These are phyloP conservation scores for Microcyclosporella mali DNA, from an alignment of 2,329 filamentous ascomycete species.

Conservation along the genomic window DNA sequence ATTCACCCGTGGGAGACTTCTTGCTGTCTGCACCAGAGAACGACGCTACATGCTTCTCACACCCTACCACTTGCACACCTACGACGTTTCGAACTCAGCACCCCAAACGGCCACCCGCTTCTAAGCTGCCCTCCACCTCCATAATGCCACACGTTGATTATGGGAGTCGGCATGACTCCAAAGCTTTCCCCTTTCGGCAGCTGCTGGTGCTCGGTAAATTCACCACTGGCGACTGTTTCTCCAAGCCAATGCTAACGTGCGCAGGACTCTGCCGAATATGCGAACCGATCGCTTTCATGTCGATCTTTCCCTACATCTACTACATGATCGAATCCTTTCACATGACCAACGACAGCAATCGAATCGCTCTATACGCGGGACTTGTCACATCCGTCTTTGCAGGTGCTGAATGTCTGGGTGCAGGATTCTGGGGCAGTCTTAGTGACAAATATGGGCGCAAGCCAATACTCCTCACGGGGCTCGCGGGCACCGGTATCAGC, in stretches of 20 bases:
- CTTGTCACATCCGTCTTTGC: slow-evolving; percentile 96
- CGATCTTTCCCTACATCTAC: slow-evolving; percentile 97
- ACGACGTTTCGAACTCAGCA: not conserved
- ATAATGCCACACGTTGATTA: slow-evolving; percentile 13
- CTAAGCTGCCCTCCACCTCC: not conserved
- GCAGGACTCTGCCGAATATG: slow-evolving; percentile 74
- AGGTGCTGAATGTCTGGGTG: slow-evolving; percentile 88
- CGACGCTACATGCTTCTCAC: slow-evolving; percentile 3
- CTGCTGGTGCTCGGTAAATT: slow-evolving; percentile 50
- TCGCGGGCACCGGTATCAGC: slow-evolving; percentile 84
- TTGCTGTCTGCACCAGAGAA: not conserved
- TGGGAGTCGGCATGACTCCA: slow-evolving; percentile 20
- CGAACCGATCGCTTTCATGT: slow-evolving; percentile 99
- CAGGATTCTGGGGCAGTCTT: slow-evolving; percentile 85
- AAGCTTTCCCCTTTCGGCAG: slow-evolving; percentile 52
- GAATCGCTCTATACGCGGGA: slow-evolving; percentile 86
- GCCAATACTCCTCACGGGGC: slow-evolving; percentile 81
- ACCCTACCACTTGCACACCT: slow-evolving; percentile 12
- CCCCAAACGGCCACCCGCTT: too few species aligned
- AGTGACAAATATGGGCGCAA: slow-evolving; percentile 91
- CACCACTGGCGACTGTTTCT: not conserved
- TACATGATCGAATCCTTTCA: slow-evolving; percentile 93
- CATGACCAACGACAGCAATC: slow-evolving; percentile 68
- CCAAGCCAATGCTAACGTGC: not conserved
- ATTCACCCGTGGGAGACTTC: not conserved